Evolutionary conservation across 2,329 filamentous ascomycete species (phyloP), one percentile per base, ranked within the genome.

Genomic region (Gaeumannomyces tritici): DNA sequence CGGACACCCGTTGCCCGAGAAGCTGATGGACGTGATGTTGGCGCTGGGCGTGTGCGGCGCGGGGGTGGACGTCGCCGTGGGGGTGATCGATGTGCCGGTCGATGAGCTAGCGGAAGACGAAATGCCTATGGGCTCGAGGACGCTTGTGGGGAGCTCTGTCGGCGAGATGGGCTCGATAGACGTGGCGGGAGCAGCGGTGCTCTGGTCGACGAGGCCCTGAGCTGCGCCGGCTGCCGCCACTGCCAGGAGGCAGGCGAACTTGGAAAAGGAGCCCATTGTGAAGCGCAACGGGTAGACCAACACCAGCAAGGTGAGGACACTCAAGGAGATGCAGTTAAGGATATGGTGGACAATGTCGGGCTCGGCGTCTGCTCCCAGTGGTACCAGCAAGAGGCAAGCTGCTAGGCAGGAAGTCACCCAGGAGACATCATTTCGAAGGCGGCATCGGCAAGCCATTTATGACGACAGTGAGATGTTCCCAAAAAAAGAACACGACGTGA

Each of bases 1-100:
- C 11, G 76, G 76, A 66, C 77, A 79, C 28, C 77, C 77, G 65
- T 74, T 79, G 62, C 77, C 77, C 42, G 76, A 78, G 64, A 76
- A 76, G 24, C 51, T 56, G 28, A 61, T 12, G 29, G 60, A 61
- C 11, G 51, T 55, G 3, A 61, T 8, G 29, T 51, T 35, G 21
- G 60, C 28, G 59, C 54, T 61, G 2, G 59, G 29, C 4, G 15
- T 26, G n/a, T 26, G 59, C 24, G 21, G n/a, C 9, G 15, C 42
- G 21, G 31, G 21, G n/a, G 57, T 26, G 3, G 21, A n/a, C 6
- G 31, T 24, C 3, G 31, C n/a, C 21, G 29, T 24, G 13, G 42
- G 42, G 12, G 7, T 21, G 21, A 13, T 21, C 42, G 18, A n/a
- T 2, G 42, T n/a, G 13, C 21, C 1, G 21, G 18, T 24, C n/a